A percentile compares a stretch with the other conserved stretches of the same genome.
Conservation (phyloP, 805 yeast genomes). For the Wickerhamiella dianesei region DNA sequence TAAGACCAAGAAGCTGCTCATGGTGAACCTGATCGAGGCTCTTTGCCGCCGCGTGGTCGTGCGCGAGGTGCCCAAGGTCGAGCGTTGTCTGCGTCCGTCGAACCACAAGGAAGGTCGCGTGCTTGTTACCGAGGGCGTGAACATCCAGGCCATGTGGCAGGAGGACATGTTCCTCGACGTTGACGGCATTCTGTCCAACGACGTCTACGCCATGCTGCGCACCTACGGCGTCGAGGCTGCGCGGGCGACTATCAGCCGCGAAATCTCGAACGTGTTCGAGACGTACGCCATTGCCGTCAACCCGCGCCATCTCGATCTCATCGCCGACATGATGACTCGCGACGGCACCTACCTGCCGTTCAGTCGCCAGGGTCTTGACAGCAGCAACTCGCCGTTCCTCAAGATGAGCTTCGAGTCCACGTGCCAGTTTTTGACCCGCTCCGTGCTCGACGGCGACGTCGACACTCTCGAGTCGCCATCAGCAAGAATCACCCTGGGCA, state of each 20-base stretch:
- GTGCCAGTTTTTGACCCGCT: constrained; percentile 91
- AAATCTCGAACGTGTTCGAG: constrained; percentile 88
- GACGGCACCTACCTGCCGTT: constrained; percentile 95
- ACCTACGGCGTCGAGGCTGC: constrained; percentile 99
- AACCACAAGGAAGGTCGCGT: constrained; percentile 58
- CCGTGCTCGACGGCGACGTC: constrained; percentile 81
- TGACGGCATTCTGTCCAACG: constrained; percentile 81
- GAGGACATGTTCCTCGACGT: constrained; percentile 88
- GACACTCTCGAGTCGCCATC: constrained; percentile 86
- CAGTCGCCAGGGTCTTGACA: constrained; percentile 96
- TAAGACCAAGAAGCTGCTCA: constrained; percentile 78
- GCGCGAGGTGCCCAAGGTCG: constrained; percentile 80
- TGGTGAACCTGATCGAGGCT: constrained; percentile 93
- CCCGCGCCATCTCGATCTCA: constrained; percentile 84
- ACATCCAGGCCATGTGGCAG: constrained; percentile 96
- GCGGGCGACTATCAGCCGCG: constrained; percentile 90
- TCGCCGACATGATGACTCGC: constrained; percentile 98
- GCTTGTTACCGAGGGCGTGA: constrained; percentile 94
- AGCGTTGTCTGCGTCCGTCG: constrained; percentile 79
- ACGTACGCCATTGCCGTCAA: constrained; percentile 92
- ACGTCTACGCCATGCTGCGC: constrained; percentile 73
- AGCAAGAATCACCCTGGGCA: constrained; percentile 86
- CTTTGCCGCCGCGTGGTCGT: constrained; percentile 83
- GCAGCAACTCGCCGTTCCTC: constrained; percentile 89
- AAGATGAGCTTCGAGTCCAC: constrained; percentile 99